phyloP scores from a whole-genome alignment of 164 flowering plant species.

The Magnolia officinalis region DNA sequence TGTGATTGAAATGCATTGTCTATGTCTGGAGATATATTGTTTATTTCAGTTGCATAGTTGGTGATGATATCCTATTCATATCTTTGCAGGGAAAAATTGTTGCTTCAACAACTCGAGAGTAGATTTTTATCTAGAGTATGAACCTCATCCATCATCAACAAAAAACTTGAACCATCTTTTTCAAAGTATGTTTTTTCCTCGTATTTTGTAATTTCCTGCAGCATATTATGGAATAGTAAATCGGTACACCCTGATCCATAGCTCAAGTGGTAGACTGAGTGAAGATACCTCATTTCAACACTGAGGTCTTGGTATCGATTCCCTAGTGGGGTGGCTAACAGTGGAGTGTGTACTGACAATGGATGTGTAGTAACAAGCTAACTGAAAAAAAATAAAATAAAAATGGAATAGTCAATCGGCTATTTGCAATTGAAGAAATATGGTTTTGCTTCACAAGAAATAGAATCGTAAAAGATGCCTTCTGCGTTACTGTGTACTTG shows the following conservation, averaged over 20 bases:
- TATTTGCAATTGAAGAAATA: no score
- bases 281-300: no score
- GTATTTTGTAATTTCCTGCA: not conserved
- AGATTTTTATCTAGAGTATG: slow-evolving; percentile 70
- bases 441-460: no score
- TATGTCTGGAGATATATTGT: not conserved
- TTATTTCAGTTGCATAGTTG: not conserved
- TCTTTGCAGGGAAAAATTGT: slow-evolving; percentile 75
- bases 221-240: not conserved
- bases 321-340: no score
- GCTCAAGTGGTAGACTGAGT: no score
- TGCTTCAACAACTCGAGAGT: slow-evolving; percentile 80
- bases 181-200: slow-evolving; percentile 57
- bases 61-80: not conserved
- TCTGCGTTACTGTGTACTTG: no score
- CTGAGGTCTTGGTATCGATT: no score
- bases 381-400: not conserved
- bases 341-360: not conserved
- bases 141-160: slow-evolving; percentile 90
- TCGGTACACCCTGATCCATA: no score
- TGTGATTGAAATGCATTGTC: no score
- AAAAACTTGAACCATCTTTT: slow-evolving; percentile 90
- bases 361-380: not conserved
- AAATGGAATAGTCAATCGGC: not conserved
- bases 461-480: no score